Evolutionary conservation across 2,329 filamentous ascomycete genomes (phyloP).

Genomic region (Zymoseptoria tritici): DNA sequence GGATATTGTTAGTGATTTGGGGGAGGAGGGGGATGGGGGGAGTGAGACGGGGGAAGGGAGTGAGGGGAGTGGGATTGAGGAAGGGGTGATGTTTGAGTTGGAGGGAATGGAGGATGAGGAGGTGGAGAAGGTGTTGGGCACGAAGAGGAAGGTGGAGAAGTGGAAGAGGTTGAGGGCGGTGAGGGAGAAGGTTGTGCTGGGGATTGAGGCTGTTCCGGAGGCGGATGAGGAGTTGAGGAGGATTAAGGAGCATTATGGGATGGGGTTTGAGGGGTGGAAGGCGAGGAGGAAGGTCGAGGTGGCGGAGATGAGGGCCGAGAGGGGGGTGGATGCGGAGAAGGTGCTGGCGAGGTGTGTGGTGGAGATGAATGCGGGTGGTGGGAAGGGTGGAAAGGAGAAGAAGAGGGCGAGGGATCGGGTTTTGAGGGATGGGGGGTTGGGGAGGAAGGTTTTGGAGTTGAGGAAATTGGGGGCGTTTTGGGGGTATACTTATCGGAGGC

Average conservation of each 20-base stretch:
- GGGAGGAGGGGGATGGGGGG: conserved; percentile 16
- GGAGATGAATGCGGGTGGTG: background rate
- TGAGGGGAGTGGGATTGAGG: background rate
- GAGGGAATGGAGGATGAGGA: conserved; percentile 19
- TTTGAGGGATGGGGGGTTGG: conserved; percentile 63
- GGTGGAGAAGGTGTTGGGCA: conserved; percentile 20
- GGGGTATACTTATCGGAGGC: no score
- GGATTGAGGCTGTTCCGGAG: conserved; percentile 24
- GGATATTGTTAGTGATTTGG: conserved; percentile 45
- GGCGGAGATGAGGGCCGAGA: conserved; percentile 15
- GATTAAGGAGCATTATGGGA: conserved; percentile 27
- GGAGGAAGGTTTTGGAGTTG: conserved; percentile 64
- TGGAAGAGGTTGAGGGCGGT: conserved; percentile 15
- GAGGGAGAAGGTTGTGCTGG: conserved; percentile 25
- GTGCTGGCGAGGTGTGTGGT: background rate
- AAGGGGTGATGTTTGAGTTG: conserved; percentile 1
- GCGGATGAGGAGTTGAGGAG: conserved; percentile 18
- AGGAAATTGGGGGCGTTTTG: conserved; percentile 78
- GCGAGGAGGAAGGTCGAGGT: conserved; percentile 20
- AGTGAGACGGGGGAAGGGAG: background rate
- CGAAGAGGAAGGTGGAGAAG: conserved; percentile 25
- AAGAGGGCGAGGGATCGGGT: conserved; percentile 80
- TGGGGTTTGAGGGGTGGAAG: conserved; percentile 25
- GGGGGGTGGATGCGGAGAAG: conserved; percentile 6
- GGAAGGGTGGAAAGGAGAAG: conserved; percentile 50